Evolutionary conservation across 768 basidiomycete species (phyloP), one percentile per base, ranked within the genome.

Genomic region (Mycena vulgaris): DNA sequence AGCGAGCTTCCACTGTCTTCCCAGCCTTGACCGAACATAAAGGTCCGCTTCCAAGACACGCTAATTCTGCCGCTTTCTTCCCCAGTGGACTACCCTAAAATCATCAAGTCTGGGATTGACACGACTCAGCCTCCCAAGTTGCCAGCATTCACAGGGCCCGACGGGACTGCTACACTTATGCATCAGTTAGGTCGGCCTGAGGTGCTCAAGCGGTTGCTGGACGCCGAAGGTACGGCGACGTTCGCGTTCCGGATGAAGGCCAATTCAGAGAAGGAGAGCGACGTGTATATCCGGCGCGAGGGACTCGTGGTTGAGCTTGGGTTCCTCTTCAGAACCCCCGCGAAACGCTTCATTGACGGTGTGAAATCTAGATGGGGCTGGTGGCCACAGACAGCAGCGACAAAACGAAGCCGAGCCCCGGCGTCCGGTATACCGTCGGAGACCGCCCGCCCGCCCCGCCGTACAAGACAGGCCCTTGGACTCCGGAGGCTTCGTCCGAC

Each of bases 41-140:
- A 57, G 35, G 55, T 57, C 35, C 55, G 55, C 3, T 57, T 57
- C 35, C 35, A 37, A 14, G 55, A 57, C 39, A 57, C 55, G 1
- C 35, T 9, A 11, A 37, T 57, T 27, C 55, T 57, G 13, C 55
- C 55, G 16, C 35, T 57, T 2, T 57, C 55, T 9, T n/a, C 55
- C 14, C 55, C 55, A 16, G 23, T n/a, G 39, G 55, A 57, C 35
- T 30, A 57, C 14, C 33, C 55, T 7, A 57, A 28, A 14, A 27
- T 57, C 33, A 57, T 57, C 19, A 39, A 57, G 25, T 57, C 55
- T 25, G 55, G 35, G n/a, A 10, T 57, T 5, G 55, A 40, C 33
- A 39, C 33, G n/a, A 39, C 23, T 10, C 55, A 57, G 35, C 55
- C 37, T 19, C 55, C 55, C 28, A 57, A 57, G 13, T 57, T n/a